phyloP scores from a whole-genome alignment of 257 asterid genomes.

The Gentiana macrophylla region DNA sequence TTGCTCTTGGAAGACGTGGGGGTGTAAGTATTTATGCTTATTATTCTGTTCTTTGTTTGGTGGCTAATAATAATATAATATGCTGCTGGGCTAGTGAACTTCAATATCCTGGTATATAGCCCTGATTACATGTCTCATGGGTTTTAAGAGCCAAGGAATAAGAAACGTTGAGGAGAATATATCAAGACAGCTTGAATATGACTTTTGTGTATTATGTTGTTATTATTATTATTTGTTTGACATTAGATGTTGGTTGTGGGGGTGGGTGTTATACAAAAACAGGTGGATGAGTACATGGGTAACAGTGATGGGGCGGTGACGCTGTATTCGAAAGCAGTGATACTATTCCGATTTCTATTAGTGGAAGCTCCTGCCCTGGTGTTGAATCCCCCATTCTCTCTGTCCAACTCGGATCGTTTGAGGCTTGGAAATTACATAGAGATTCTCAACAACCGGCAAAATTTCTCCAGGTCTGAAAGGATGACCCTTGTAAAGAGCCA shows the following conservation, averaged over 20 bases:
- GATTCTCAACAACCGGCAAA: slow-evolving; percentile 54
- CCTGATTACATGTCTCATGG: no score
- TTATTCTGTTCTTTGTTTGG: slow-evolving; percentile 5
- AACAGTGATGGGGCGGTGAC: slow-evolving; percentile 38
- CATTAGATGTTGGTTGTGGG: neutral
- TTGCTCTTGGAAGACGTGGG: slow-evolving; percentile 59
- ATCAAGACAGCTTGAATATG: no score
- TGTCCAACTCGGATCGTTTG: slow-evolving; percentile 60
- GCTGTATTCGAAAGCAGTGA: slow-evolving; percentile 57
- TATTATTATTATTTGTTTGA: neutral
- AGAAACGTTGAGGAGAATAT: no score
- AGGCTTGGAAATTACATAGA: slow-evolving; percentile 59
- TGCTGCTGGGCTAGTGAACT: neutral
- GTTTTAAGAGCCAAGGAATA: no score
- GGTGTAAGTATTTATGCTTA: slow-evolving; percentile 53
- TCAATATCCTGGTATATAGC: neutral
- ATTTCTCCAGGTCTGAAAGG: slow-evolving; percentile 51
- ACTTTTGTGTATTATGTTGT: neutral
- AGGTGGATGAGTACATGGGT: slow-evolving; percentile 83
- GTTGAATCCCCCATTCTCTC: slow-evolving; percentile 74
- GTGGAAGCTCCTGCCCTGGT: slow-evolving; percentile 72
- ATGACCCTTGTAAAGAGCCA: slow-evolving; percentile 45
- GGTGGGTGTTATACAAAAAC: slow-evolving; percentile 2
- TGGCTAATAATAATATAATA: slow-evolving; percentile 3
- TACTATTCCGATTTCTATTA: slow-evolving; percentile 40